Evolutionary conservation across 306 rosid species (phyloP), one percentile per base, ranked within the genome.

Genomic region (Vigna hirtella): DNA sequence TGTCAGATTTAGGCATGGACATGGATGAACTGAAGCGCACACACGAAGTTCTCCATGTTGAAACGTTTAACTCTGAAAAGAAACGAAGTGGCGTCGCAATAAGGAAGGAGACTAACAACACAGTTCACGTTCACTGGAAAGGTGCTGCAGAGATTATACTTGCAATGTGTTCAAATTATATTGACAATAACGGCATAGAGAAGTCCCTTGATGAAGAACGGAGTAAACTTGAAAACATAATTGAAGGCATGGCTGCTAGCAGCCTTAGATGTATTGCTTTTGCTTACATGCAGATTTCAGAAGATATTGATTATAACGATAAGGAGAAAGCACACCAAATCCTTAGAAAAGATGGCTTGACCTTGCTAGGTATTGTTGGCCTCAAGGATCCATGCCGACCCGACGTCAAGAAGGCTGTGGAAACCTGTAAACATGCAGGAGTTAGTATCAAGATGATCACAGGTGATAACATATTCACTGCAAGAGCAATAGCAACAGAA

Each of bases 171-270:
- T 83, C 87, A 15, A 81, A 78, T 26, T 93, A 90, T 53, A 76
- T 77, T 55, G 93, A 85, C 63, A 79, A 73, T 68, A 74, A 78
- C 9, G 93, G 97, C 42, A 69, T 11, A 34, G 45, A 6, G 42
- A 88, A 86, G 70, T 79, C 86, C 70, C 78, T 93, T 38, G 87
- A 87, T 72, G 88, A 65, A 42, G 91, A 80, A 17, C 82, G 89
- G 48, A 48, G 70, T 18, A 85, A 83, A 47, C 16, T 87, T 7
- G 91, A 83, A 81, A 83, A 77, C 18, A 83, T 81, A 51, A 91
- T 93, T 79, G 87, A 93, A 81, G 96, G 93, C 40, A 91, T 93
- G 98, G 96, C 93, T 30, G 97, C 97, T 74, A 86, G 93, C 70
- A 91, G 96, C 81, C 91, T 93, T 47, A 50, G 98, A 69, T 91